Evolutionary conservation across 768 basidiomycete genomes (phyloP).

Genomic region (Lanmaoa pseudosensibilis): DNA sequence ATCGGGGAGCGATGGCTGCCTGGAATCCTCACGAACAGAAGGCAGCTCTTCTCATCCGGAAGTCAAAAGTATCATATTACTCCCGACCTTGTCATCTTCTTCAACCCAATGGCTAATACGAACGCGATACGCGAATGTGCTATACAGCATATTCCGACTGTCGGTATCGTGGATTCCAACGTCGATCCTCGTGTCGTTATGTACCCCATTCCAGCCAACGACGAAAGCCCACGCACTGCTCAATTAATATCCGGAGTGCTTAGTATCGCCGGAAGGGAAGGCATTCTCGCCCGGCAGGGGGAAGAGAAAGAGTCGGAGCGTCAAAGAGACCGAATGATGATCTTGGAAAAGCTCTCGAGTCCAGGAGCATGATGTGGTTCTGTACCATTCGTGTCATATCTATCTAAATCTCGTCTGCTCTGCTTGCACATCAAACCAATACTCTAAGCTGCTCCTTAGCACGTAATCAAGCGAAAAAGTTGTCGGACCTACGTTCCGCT

Average conservation of each 20-base stretch:
- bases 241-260: constrained; percentile 89
- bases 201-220: constrained; percentile 98
- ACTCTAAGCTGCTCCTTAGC: constrained; percentile 44
- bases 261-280: constrained; percentile 84
- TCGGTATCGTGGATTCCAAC: constrained; percentile 93
- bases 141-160: constrained; percentile 84
- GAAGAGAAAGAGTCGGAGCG: constrained; percentile 26
- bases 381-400: constrained; percentile 10
- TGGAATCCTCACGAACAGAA: constrained; percentile 89
- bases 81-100: constrained; percentile 88
- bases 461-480: not conserved
- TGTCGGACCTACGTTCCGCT: constrained; percentile 74
- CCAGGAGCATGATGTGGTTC: constrained; percentile 13
- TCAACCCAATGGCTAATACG: constrained; percentile 84
- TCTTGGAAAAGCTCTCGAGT: constrained; percentile 26
- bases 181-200: constrained; percentile 95
- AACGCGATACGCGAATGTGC: constrained; percentile 92
- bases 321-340: constrained; percentile 28
- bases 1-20: constrained; percentile 91
- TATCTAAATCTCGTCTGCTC: constrained; percentile 35
- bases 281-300: constrained; percentile 47
- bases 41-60: constrained; percentile 67
- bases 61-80: constrained; percentile 54
- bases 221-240: constrained; percentile 88
- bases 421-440: constrained; percentile 70